phyloP scores from a whole-genome alignment of 2,329 filamentous ascomycete species.

The Trichoderma sp. region DNA sequence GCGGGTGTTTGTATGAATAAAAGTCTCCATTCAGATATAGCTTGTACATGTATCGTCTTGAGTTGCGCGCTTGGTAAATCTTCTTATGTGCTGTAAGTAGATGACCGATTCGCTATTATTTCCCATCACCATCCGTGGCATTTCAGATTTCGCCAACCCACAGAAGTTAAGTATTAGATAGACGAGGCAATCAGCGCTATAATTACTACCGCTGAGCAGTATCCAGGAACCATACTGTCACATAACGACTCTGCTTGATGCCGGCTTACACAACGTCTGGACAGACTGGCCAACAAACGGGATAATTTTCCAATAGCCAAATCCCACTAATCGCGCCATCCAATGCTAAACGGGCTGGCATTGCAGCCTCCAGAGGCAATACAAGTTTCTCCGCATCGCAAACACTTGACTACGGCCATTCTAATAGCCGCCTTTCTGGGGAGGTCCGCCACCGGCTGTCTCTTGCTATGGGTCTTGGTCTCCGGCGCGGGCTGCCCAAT shows the following conservation, averaged over 20 bases:
- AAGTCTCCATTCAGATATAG: not conserved
- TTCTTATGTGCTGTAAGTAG: not conserved
- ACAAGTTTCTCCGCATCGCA: not conserved
- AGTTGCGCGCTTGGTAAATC: not conserved
- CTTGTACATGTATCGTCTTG: not conserved
- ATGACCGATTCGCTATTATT: not conserved
- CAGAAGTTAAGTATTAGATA: not conserved
- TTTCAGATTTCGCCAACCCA: constrained; percentile 6
- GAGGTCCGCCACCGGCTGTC: not conserved
- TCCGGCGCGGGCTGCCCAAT: not conserved
- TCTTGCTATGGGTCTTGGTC: not conserved
- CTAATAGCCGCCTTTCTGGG: not conserved
- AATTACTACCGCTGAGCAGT: not conserved
- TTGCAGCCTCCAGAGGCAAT: not conserved
- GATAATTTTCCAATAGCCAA: not conserved
- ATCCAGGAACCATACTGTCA: not conserved
- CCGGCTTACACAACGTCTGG: too few relatives aligned
- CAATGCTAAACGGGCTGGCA: too few relatives aligned
- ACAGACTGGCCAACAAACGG: not conserved
- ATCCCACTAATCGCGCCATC: rapidly evolving
- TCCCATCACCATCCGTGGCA: not conserved
- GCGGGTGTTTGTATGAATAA: not conserved
- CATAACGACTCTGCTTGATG: not conserved
- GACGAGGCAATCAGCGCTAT: not conserved
- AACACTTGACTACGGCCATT: not conserved